Base-by-base conservation (phyloP, 2,329 filamentous ascomycete genomes). In the Beauveria sp. region DNA sequence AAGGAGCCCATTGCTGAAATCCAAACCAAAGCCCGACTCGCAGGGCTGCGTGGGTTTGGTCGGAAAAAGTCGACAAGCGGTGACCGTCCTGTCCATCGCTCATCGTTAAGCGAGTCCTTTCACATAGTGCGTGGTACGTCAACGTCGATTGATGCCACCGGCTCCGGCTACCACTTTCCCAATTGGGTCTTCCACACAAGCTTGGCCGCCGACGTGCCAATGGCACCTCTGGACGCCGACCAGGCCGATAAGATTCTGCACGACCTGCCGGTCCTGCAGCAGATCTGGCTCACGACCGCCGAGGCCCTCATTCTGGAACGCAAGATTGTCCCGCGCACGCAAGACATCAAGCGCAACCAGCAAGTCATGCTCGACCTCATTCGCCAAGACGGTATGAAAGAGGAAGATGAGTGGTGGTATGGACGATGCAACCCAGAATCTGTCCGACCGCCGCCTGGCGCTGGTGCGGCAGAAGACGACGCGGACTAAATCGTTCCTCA, bases 361-460 rank as follows among this genome's bases (percentile, higher is more conserved):
- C 79, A 84, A 65, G 81, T 88, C 26, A 79, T 88, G 73, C 72
- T 87, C 60, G 83, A 87, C 63, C 74, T 88, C n/a, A 87, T 88
- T 65, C 79, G 81, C 54, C 84, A 87, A 63, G 82, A 86, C 60
- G 83, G 82, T 20, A 72, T 80, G 22, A 80, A 80, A 22, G 80
- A 84, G 61, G 80, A 85, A 69, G 85, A 88, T 64, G 81, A 86
- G 65, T 88, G 85, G 83, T 80, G 80, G 75, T 86, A 86, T 66
- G 83, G 83, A 51, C 78, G 77, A 57, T 74, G 73, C 40, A 77
- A 79, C 2, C 78, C 81, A n/a, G 80, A 81, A 38, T 82, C 81
- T n/a, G 76, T 85, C 52, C 77, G 79, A 43, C 82, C 82, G 43
- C 77, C 80, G 14, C 68, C 77, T 1, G 78, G 79, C 63, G 76